A percentile compares a stretch with the other conserved stretches of the same genome.
Conservation (phyloP, 345 rosid genomes). For the Hibiscus tridactylites region DNA sequence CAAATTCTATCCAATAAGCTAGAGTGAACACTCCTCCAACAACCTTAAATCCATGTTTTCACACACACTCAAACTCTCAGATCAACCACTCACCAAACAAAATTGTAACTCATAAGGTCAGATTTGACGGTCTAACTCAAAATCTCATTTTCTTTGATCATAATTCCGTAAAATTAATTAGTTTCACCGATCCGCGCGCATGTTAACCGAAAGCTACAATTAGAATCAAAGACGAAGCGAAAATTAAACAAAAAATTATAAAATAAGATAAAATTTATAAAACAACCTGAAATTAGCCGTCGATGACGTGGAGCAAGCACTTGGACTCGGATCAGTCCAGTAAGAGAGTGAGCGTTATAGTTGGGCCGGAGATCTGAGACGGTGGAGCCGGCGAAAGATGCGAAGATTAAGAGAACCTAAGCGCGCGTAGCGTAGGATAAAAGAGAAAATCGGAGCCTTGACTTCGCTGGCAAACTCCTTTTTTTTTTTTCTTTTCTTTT, state of each 20-base stretch:
- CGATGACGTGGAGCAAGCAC: background rate
- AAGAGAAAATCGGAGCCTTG: background rate
- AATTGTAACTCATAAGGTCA: background rate
- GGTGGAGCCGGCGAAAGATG: slow-evolving; percentile 16
- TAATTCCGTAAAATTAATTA: background rate
- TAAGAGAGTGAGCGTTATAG: background rate
- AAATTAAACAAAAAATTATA: slow-evolving; percentile 11
- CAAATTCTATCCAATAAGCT: background rate
- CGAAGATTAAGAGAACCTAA: slow-evolving; percentile 24
- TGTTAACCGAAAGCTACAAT: background rate
- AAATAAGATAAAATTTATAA: background rate
- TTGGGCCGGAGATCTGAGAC: slow-evolving; percentile 9
- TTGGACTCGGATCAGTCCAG: background rate
- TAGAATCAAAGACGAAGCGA: background rate
- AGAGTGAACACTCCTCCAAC: background rate
- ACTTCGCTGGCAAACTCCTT: background rate
- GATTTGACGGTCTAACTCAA: background rate
- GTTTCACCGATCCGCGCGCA: background rate
- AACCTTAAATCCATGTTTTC: no score
- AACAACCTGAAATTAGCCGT: background rate
- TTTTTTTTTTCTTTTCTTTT: background rate
- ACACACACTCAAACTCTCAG: background rate
- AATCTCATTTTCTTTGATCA: background rate
- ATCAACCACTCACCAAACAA: background rate
- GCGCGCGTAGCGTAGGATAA: slow-evolving; percentile 13